Evolutionary conservation across 257 asterid genomes (phyloP), one percentile per base, ranked within the genome.

Genomic region (Solanum paucissectum): DNA sequence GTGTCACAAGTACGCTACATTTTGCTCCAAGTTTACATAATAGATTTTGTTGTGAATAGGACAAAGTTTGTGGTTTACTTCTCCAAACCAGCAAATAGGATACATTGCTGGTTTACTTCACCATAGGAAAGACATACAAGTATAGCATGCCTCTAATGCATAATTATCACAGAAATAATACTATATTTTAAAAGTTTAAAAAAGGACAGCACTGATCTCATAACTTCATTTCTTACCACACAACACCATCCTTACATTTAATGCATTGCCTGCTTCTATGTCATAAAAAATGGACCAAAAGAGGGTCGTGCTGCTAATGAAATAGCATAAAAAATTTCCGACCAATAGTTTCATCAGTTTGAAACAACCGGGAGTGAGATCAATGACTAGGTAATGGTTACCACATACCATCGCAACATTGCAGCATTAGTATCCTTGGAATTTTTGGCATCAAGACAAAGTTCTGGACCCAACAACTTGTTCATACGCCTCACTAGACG

Each of bases 401-500:
- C 42, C 44, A 82, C 86, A 20, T 95, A 97, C 99, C 99, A 97
- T 91, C 99, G 94, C 88, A 97, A 96, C 99, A 97, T 96, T 9
- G 99, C 99, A 77, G 98, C 96, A 88, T 95, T 97, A 83, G 99
- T 97, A 87, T 96, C 99, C 91, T 94, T 96, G 32, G 97, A 96
- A 88, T 97, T 97, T 91, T 93, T 95, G 91, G 99, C 99, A 92
- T 97, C 98, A 88, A 97, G 99, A 89, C 90, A 91, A 89, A 97
- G 98, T 74, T 95, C 98, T 44, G 99, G 99, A 72, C 98, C 99
- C 92, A 97, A 89, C 93, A 97, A 92, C 92, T 97, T 97, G 95
- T 97, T 97, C 99, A 97, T 97, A 75, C 99, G 95, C 91, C 99
- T 94, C 42, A 96, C 98, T 89, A 97, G 99, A 71, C 99, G 96